Evolutionary conservation across 73 alveolate genomes (phyloP), one percentile per base, ranked within the genome.

Genomic region (Paraurostyla sp.): DNA sequence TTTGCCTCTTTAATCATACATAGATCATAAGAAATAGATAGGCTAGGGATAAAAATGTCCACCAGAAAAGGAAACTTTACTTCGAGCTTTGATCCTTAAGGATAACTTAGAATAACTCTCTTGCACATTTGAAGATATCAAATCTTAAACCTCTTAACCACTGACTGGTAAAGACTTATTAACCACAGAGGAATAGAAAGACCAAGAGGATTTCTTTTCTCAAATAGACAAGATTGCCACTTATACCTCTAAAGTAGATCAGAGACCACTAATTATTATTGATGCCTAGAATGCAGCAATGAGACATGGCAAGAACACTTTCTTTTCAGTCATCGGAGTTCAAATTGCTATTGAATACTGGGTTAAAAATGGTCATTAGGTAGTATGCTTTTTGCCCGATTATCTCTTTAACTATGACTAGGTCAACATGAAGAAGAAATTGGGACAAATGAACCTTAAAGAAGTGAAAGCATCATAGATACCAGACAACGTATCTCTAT

Each of bases 281-380:
- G 99, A 97, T 96, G 99, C 98, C 22, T 92, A 95, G 73, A 97
- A 97, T 97, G 96, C 96, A 0, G 99, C 99, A 1, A 94, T 97
- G 95, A 92, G 99, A 57, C 98, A 94, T 91, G 99, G 99, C 18
- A 89, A 94, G 30, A 95, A 88, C 59, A 92, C 80, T 76, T 91
- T 94, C 92, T 96, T 97, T 62, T 91, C 98, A 4, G 91, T 81
- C 25, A 87, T 88, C 80, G 99, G 99, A 0, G 83, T 97, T 29
- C 85, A 96, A 88, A 89, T 96, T 30, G 99, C 96, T n/a, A 86
- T 97, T 38, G 97, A 97, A 60, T 97, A 76, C 71, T 97, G 97
- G 97, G 69, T 89, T 0, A 95, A 92, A 71, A 96, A 94, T 76
- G 98, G 98, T 46, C 98, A 94, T 92, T 86, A 97, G 69, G 98